Conservation (phyloP, 148 eudicot genomes). For the Amaranthus palmeri region DNA sequence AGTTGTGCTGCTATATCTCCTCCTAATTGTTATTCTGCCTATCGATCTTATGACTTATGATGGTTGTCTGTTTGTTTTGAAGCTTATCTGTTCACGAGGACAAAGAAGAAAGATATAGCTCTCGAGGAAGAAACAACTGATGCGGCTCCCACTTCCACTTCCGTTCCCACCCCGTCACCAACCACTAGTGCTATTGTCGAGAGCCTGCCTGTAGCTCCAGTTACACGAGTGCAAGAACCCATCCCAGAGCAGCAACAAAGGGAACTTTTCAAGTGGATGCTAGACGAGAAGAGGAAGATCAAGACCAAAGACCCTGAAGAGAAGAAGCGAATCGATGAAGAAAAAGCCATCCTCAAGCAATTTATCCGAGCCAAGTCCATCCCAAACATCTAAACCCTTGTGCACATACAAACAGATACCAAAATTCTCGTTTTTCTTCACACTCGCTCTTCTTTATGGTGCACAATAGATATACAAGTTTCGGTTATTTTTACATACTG, state of each 20-base stretch:
- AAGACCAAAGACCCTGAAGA: constrained; percentile 70
- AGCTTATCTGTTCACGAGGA: constrained; percentile 70
- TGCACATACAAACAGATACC: background rate
- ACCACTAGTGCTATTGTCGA: constrained; percentile 17
- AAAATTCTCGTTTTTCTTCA: background rate
- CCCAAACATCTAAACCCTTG: constrained; percentile 41
- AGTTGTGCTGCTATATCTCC: background rate
- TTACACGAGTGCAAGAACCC: constrained; percentile 40
- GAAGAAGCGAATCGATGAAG: constrained; percentile 76
- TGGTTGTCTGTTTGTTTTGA: constrained; percentile 12
- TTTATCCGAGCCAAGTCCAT: constrained; percentile 70
- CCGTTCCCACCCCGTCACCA: constrained; percentile 21
- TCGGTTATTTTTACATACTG: constrained; percentile 6
- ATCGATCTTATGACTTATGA: constrained; percentile 11
- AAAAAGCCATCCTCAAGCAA: constrained; percentile 83
- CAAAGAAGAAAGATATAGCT: constrained; percentile 44
- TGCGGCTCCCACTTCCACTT: constrained; percentile 23
- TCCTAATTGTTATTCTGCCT: background rate
- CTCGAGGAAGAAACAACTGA: constrained; percentile 34
- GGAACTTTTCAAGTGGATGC: constrained; percentile 84
- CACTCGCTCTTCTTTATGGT: background rate
- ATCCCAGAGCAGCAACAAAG: constrained; percentile 69
- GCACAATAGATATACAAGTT: background rate
- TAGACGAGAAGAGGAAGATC: constrained; percentile 89
- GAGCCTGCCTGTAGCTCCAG: constrained; percentile 27